Conservation (phyloP, 306 rosid species). For the Malus sylvestris region DNA sequence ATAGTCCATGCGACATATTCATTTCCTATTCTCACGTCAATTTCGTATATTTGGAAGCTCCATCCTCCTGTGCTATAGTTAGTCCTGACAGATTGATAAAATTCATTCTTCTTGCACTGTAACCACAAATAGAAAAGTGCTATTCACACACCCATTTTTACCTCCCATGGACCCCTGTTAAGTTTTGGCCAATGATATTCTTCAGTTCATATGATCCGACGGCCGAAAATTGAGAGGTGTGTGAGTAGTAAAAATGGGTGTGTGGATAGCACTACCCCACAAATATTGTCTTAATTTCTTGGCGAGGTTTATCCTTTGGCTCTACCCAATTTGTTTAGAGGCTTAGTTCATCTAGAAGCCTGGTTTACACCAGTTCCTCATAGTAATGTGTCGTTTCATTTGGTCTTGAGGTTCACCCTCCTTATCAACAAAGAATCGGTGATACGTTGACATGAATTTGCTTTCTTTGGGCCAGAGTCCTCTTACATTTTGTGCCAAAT, state of each 20-base stretch:
- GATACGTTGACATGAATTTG: background rate
- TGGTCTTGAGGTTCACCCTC: background rate
- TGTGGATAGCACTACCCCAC: too few species aligned
- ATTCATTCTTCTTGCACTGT: background rate
- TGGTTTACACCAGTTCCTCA: background rate
- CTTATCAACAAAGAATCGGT: background rate
- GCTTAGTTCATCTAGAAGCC: background rate
- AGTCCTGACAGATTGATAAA: background rate
- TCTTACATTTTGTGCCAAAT: background rate
- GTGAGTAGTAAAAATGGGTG: too few species aligned
- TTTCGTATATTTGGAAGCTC: background rate
- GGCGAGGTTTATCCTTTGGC: background rate
- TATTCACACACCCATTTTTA: too few species aligned
- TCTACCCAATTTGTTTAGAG: background rate
- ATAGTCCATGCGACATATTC: background rate
- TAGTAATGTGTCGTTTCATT: background rate
- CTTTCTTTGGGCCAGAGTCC: background rate
- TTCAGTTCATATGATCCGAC: too few species aligned
- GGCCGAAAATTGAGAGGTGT: too few species aligned
- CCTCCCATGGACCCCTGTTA: too few species aligned
- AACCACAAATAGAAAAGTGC: too few species aligned
- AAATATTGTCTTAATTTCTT: background rate
- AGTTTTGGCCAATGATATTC: too few species aligned
- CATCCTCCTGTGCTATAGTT: background rate
- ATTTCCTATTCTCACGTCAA: background rate